Evolutionary conservation across 805 yeast species (phyloP), one percentile per base, ranked within the genome.

Genomic region (Candida patagonica): DNA sequence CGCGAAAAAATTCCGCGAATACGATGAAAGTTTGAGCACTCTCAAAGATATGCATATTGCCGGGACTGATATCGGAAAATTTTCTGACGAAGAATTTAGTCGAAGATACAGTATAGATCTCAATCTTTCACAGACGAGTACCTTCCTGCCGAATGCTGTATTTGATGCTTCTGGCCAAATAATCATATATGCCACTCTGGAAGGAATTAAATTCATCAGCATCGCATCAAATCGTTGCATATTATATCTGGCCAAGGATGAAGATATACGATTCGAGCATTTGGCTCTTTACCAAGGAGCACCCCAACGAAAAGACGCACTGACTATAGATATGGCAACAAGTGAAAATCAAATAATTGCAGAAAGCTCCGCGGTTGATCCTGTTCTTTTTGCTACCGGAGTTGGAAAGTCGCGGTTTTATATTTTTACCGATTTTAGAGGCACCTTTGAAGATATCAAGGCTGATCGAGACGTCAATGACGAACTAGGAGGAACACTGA

Each of bases 161-260:
- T 61, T 63, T 38, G 64, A 62, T 38, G 50, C 46, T 5, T 48
- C 62, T 1, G 54, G 56, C 5, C 44, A 55, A 25, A 58, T 54
- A 23, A 35, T 62, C 6, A 25, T 58, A 2, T 59, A 52, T 35
- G 40, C 62, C 2, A 48, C 59, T 2, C 32, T 52, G 13, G 38
- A 48, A 16, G 67, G 67, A 1, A 52, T 62, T 31, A 58, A 61
- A 35, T 37, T 59, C 12, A 46, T 56, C 16, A 55, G 56, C 37
- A 38, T 54, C 7, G 38, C 41, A 3, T 47, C 62, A 9, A 55
- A 59, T 35, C 32, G 45, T 6, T 48, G 54, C 31, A 43, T 41
- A 0, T 38, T 51, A 21, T n/a, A 53, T 6, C 44, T 61, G 2
- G 67, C 65, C 3, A 35, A 46, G 5, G 51, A 53, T 20, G 67